phyloP scores from a whole-genome alignment of 106 monocot species.

The Dioscorea alata region DNA sequence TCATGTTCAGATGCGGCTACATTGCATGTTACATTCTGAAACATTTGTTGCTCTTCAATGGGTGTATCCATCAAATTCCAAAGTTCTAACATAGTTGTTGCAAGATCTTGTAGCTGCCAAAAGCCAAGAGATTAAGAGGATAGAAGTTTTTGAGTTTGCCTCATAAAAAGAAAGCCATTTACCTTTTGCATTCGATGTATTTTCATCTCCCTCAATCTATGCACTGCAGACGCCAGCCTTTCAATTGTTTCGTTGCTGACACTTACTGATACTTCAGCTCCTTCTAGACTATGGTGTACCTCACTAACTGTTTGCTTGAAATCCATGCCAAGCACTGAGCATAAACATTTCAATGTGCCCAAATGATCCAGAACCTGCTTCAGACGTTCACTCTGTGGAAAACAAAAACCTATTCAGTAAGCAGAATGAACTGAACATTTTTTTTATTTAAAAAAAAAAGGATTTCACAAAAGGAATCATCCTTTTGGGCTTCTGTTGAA shows the following conservation, averaged over 20 bases:
- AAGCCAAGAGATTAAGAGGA: neutral
- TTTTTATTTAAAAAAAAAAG: neutral
- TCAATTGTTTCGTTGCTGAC: conserved; percentile 49
- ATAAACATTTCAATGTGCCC: conserved; percentile 39
- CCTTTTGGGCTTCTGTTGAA: neutral
- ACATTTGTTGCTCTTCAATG: conserved; percentile 31
- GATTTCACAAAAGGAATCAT: neutral
- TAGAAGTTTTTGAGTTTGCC: neutral
- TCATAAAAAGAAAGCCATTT: conserved; percentile 2
- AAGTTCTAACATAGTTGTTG: conserved; percentile 28
- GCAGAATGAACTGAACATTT: neutral
- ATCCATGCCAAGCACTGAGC: conserved; percentile 54
- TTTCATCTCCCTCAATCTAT: conserved; percentile 52
- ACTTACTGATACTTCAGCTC: conserved; percentile 27
- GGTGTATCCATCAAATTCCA: conserved; percentile 48
- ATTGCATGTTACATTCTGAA: conserved; percentile 33
- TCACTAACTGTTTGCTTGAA: conserved; percentile 39
- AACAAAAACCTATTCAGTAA: neutral
- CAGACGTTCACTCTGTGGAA: conserved; percentile 36
- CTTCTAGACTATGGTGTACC: conserved; percentile 37
- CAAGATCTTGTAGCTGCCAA: conserved; percentile 34
- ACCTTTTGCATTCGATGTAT: conserved; percentile 76
- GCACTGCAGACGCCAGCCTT: conserved; percentile 28
- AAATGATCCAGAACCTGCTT: conserved; percentile 39
- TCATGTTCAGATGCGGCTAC: conserved; percentile 35